Base-by-base conservation (phyloP, 768 basidiomycete species). In the Phanerochaete sordida region DNA sequence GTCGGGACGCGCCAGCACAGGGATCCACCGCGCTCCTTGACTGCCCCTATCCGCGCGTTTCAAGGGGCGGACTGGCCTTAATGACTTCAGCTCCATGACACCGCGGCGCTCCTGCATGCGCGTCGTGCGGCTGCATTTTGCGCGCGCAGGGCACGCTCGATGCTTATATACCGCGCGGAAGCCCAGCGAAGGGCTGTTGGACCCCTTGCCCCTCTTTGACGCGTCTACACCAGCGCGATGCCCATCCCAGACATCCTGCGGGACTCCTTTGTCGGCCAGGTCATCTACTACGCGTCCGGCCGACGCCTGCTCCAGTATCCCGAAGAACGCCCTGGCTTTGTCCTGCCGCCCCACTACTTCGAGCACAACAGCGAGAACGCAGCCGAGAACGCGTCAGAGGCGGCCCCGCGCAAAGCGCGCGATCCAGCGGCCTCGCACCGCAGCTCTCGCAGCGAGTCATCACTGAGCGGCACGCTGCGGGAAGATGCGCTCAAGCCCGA, bases 201-300 rank as follows among this genome's bases (percentile, higher is more conserved):
- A n/a, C n/a, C n/a, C 7, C 24, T 26, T 50, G 23, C 23, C 48
- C 13, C 4, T 1, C 16, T 16, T 50, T 28, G 24, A 28, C 33
- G 33, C 6, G 13, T 7, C 33, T 6, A 35, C 13, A 35, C 33
- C 7, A 35, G 13, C 44, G 23, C 13, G 8, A 48, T 48, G 47
- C 47, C 47, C 5, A 21, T 21, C 5, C 51, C 37, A 39, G 54
- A 61, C 26, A 2, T 61, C 35, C 21, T 61, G 12, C 53, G 60
- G 4, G 47, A 56, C 37, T 61, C 60, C 4, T 51, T 61, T 44
- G 24, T 61, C 24, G 59, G 59, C 9, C 59, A 57, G 48, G 3
- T 56, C 30, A 51, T 61, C 19, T 61, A 61, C 47, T 50, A 56
- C 27, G 47, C 35, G 24, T 61, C 60, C 27, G 60, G 60, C 8